Base-by-base conservation (phyloP, 2,329 filamentous ascomycete genomes). In the Fusarium foetens region DNA sequence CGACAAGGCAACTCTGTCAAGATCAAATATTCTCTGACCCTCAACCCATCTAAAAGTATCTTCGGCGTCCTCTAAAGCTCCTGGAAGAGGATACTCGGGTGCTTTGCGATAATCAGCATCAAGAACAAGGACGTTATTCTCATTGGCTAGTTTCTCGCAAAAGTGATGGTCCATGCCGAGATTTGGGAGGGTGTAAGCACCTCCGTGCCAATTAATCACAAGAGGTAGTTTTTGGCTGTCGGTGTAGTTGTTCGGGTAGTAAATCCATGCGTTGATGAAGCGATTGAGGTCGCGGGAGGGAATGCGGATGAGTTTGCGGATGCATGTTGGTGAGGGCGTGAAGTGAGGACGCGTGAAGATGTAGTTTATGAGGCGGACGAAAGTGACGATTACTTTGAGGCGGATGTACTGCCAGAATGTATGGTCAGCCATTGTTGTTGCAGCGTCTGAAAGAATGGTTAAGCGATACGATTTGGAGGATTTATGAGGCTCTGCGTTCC, bases 61-160 rank as follows among this genome's bases (percentile, higher is more conserved):
- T 61, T 86, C 48, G 75, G 81, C 72, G 13, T 78, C 76, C 17
- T 78, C 59, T 1, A 70, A 21, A 16, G 73, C 69, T 12, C 79
- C 79, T 1, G 85, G 85, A 49, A 83, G 86, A 0, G 79, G 76
- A 52, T 80, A 21, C 21, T 81, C 78, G 0, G 85, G 85, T 1
- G 80, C 81, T 63, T 83, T 79, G 25, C 83, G 81, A 70, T 86
- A 84, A 39, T 81, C 77, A 3, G 80, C 76, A 41, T 81, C 78
- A 1, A 81, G 45, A 11, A 79, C 75, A 2, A 73, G 16, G 35
- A 81, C 59, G 0, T 70, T 67, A 5, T 75, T 73, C 8, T 79
- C 72, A 3, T 68, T 65, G 12, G 79, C 77, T 29, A 84, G 60
- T 29, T 70, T 75, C 12, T 76, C 76, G 61, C 81, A 84, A 71